phyloP scores from a whole-genome alignment of 139 green algal species.

The Micromonas commoda region DNA sequence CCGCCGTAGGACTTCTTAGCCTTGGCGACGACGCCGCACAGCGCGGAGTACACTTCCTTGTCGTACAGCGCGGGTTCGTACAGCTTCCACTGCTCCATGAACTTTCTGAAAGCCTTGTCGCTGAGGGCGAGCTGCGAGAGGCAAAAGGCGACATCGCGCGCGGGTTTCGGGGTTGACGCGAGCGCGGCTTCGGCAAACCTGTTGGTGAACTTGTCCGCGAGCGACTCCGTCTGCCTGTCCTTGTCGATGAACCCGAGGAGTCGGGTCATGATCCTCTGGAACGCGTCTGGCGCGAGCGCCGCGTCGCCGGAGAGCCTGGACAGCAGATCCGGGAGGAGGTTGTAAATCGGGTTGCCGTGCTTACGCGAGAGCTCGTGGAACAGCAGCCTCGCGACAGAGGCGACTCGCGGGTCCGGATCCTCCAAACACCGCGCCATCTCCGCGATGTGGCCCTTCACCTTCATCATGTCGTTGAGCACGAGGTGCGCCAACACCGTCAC shows the following conservation, averaged over 20 bases:
- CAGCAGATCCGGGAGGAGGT: constrained; percentile 90
- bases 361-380: constrained; percentile 76
- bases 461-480: constrained; percentile 95
- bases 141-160: constrained; percentile 80
- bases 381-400: constrained; percentile 50
- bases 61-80: constrained; percentile 73
- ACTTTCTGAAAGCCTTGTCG: constrained; percentile 69
- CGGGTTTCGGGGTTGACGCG: constrained; percentile 41
- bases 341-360: constrained; percentile 78
- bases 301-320: constrained; percentile 44
- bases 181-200: constrained; percentile 24
- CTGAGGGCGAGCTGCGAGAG: constrained; percentile 63
- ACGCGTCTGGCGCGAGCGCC: constrained; percentile 12
- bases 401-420: constrained; percentile 43
- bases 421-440: constrained; percentile 69
- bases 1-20: neutral
- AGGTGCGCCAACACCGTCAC: constrained; percentile 88
- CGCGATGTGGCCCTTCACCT: constrained; percentile 85
- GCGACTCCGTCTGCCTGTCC: constrained; percentile 65
- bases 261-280: constrained; percentile 39
- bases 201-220: constrained; percentile 68
- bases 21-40: constrained; percentile 31
- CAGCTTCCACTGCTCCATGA: constrained; percentile 61
- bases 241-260: constrained; percentile 80
- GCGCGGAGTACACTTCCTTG: constrained; percentile 44